Conservation (phyloP, 2,329 filamentous ascomycete genomes). For the Colletotrichum noveboracense region DNA sequence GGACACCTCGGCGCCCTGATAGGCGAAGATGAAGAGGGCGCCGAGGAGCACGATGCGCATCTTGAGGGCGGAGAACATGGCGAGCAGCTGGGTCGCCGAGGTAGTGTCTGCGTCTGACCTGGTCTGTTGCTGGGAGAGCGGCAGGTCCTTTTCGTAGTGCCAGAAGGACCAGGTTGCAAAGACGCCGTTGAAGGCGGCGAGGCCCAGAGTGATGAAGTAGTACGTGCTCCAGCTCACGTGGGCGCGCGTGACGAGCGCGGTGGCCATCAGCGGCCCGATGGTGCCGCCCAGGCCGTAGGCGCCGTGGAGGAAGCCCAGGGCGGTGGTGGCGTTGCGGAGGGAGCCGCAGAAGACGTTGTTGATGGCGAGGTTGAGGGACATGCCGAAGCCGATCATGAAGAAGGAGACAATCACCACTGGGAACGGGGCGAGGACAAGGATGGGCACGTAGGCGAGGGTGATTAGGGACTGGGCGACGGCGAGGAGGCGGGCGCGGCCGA, state of each 20-base stretch:
- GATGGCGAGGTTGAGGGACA: conserved; percentile 61
- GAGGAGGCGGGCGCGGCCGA: conserved; percentile 71
- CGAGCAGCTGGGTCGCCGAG: conserved; percentile 34
- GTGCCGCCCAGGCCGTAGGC: conserved; percentile 71
- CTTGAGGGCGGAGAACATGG: conserved; percentile 54
- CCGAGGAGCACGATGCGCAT: conserved; percentile 72
- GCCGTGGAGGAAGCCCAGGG: conserved; percentile 70
- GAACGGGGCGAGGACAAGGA: conserved; percentile 74
- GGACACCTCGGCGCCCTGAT: conserved; percentile 84
- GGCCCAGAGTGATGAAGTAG: conserved; percentile 69
- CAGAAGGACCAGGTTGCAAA: conserved; percentile 73
- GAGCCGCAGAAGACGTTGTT: conserved; percentile 65
- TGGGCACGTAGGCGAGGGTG: conserved; percentile 65
- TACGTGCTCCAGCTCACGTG: conserved; percentile 72
- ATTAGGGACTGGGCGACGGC: conserved; percentile 63
- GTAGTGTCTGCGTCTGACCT: conserved; percentile 24
- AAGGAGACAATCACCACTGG: conserved; percentile 70
- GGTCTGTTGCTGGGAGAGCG: conserved; percentile 8
- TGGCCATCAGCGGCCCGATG: conserved; percentile 75
- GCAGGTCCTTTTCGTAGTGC: conserved; percentile 68
- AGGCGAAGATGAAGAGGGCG: conserved; percentile 83
- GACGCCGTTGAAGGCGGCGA: conserved; percentile 61
- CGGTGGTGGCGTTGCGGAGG: conserved; percentile 56
- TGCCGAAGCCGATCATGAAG: conserved; percentile 68
- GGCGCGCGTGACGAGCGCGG: conserved; percentile 67